Base-by-base conservation (phyloP, 257 asterid genomes). In the Euphrasia confusa region DNA sequence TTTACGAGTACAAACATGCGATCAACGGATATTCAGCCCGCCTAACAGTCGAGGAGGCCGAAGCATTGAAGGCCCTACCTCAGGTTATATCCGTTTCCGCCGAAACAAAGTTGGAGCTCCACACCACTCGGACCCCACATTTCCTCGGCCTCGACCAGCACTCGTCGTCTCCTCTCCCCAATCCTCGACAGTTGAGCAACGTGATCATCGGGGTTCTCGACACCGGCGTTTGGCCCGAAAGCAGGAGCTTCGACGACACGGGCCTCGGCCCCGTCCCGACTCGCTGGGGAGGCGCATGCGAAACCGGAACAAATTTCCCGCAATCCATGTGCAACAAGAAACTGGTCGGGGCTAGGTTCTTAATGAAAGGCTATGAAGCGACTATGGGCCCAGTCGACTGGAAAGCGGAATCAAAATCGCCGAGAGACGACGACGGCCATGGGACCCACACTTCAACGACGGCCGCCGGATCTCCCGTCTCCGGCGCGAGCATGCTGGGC, bases 211-310 rank as follows among this genome's bases (percentile, higher is more conserved):
- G 88, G 0, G 94, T 89, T 47, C 60, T 93, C 4, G 99, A 93
- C 64, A 89, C 97, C 8, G 97, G 97, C 0, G 88, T 74, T 3
- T 93, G 97, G 97, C 99, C 99, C 10, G 99, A 89, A 56, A 83
- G 94, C 74, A 88, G 80, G 77, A 89, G 99, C 47, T 89, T 65
- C 53, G 88, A 79, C 8, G 99, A 89, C 27, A 63, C 71, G 40
- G 99, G 94, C 0, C 52, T 89, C 58, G 87, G 88, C 6, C 77
- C 94, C 0, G 53, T 89, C 1, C 99, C 97, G 2, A 71, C 44
- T 52, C 74, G 80, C 0, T 93, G 99, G 97, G 89, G 62, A 73
- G 97, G 99, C 0, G 77, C 64, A 10, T 93, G 97, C 12, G 87
- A 89, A 67, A 15, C 71, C 0, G 88, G 96, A 0, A 89, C 90